phyloP scores from a whole-genome alignment of 2,329 filamentous ascomycete genomes.

The Cyanodermella asteris region DNA sequence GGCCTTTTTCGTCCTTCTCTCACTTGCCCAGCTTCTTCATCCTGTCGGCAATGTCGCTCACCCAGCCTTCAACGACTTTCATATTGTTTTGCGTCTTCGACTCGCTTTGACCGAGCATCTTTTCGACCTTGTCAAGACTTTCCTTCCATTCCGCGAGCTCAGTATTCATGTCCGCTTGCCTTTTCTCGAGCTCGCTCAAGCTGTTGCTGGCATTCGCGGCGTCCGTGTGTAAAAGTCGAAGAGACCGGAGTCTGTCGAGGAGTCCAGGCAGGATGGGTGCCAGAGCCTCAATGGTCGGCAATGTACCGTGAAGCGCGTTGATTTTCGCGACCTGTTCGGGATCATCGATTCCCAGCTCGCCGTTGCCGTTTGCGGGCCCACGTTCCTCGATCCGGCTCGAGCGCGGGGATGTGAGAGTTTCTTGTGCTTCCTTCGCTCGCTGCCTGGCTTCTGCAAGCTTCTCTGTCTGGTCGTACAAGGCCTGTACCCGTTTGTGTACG shows the following conservation, averaged over 20 bases:
- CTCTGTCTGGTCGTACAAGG: conserved; percentile 51
- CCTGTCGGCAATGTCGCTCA: conserved; percentile 64
- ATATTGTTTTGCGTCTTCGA: conserved; percentile 55
- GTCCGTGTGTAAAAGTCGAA: conserved; percentile 67
- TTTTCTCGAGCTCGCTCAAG: conserved; percentile 53
- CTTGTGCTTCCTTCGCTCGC: conserved; percentile 39
- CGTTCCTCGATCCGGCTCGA: conserved; percentile 13
- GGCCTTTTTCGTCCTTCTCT: conserved; percentile 56
- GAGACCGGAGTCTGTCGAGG: conserved; percentile 62
- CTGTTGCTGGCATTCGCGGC: conserved; percentile 63
- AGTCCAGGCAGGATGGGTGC: conserved; percentile 67
- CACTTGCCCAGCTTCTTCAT: conserved; percentile 44
- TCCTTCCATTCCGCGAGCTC: conserved; percentile 77
- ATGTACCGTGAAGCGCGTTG: conserved; percentile 70
- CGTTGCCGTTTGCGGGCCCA: conserved; percentile 21
- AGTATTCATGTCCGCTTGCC: conserved; percentile 58
- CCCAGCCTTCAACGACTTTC: conserved; percentile 69
- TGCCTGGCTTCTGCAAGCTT: conserved; percentile 43
- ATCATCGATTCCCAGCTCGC: conserved; percentile 24
- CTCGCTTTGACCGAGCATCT: conserved; percentile 48
- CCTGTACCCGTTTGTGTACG: conserved; percentile 45
- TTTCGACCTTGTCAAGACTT: conserved; percentile 58
- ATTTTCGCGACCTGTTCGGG: conserved; percentile 66
- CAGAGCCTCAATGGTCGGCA: conserved; percentile 73
- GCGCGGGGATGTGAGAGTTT: conserved; percentile 22